Base-by-base conservation (phyloP, 495 filamentous ascomycete genomes). In the Chaetomium fimeti region DNA sequence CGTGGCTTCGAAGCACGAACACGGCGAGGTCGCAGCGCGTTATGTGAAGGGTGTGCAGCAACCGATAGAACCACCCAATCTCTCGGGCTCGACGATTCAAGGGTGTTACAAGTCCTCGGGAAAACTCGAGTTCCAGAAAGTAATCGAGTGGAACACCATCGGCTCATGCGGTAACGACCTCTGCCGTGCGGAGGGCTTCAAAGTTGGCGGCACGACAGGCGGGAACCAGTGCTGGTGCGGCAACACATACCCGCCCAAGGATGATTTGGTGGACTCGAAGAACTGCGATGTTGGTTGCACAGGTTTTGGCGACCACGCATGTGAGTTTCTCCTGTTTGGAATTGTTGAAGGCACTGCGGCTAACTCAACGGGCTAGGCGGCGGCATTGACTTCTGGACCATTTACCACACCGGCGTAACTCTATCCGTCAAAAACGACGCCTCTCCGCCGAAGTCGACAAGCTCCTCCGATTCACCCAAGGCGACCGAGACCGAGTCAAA, bases 181-280 rank as follows among this genome's bases (percentile, higher is more conserved):
- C 5, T 77, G 75, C 60, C n/a, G 16, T 0, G 0, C 3, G 0
- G 0, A 49, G 1, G 68, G 68, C 1, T 68, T 67, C n/a, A 25
- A 45, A 0, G 68, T 71, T 1, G 65, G 60, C 2, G 72, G 66
- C 3, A 66, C 62, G 3, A 65, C 18, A 18, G 60, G 64, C 20
- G 67, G 70, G 18, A 66, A 70, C 28, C 48, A 73, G 56, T 92
- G 89, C 72, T 88, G 71, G 60, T 92, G 89, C 69, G 89, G 89
- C 43, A 68, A 82, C 43, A 69, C 71, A 42, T 75, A 88, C 40
- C 89, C 89, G 9, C 78, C 83, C 22, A 67, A 76, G 18, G 59
- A 65, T 6, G 73, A 71, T 51, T 66, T 81, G 63, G 79, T 84
- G 3, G 75, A 79, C 43, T 77, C 86, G 66, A 66, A 64, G 12